Evolutionary conservation across 2,329 filamentous ascomycete species (phyloP).

Genomic region (Mycosphaerella sp.): DNA sequence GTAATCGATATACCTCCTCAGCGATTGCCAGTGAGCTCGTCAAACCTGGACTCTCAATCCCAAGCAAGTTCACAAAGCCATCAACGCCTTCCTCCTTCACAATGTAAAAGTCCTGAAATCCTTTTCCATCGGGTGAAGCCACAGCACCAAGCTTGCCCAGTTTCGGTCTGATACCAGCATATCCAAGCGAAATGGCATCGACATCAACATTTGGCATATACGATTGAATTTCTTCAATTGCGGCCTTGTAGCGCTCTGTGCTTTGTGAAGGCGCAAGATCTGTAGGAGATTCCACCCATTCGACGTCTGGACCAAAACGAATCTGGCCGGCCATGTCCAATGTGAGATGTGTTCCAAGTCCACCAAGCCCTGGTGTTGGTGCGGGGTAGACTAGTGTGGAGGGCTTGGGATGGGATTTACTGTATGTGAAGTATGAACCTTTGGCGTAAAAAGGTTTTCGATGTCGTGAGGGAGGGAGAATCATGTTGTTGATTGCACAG

Average conservation of each 20-base stretch:
- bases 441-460: slow-evolving; percentile 74
- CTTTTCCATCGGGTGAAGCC: slow-evolving; percentile 49
- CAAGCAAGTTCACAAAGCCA: slow-evolving; percentile 84
- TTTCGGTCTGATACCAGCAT: slow-evolving; percentile 89
- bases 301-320: slow-evolving; percentile 89
- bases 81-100: slow-evolving; percentile 66
- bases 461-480: slow-evolving; percentile 55
- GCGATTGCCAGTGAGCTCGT: slow-evolving; percentile 83
- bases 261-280: slow-evolving; percentile 61
- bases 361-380: slow-evolving; percentile 71
- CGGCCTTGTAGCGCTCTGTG: slow-evolving; percentile 55
- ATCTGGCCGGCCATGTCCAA: slow-evolving; percentile 79
- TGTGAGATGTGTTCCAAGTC: slow-evolving; percentile 88
- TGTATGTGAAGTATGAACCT: slow-evolving; percentile 90
- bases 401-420: slow-evolving; percentile 57
- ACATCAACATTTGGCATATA: slow-evolving; percentile 73
- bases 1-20: slow-evolving; percentile 60
- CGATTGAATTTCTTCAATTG: slow-evolving; percentile 65
- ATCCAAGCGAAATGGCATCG: slow-evolving; percentile 66
- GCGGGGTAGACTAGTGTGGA: slow-evolving; percentile 80
- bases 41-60: slow-evolving; percentile 88
- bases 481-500: slow-evolving; percentile 72
- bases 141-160: slow-evolving; percentile 58
- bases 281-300: slow-evolving; percentile 71
- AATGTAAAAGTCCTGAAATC: slow-evolving; percentile 81